Evolutionary conservation across 495 filamentous ascomycete genomes (phyloP).

Genomic region (Elasticomyces elasticus): DNA sequence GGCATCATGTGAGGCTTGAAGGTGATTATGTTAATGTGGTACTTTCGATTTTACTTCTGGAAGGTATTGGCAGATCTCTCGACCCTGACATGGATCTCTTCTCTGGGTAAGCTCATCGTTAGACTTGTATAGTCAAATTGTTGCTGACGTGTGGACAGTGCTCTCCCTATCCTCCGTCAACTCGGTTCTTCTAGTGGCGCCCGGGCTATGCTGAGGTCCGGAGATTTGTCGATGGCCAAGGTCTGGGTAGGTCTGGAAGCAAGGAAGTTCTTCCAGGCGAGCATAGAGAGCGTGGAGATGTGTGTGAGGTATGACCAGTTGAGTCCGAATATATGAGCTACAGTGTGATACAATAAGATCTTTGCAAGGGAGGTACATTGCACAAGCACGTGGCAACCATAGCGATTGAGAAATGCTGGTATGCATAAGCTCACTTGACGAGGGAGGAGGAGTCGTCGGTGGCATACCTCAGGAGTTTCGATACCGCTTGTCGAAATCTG

Average conservation of each 20-base stretch:
- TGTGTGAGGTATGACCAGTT: slow-evolving; percentile 39
- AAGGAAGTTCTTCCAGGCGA: slow-evolving; percentile 75
- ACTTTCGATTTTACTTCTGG: slow-evolving; percentile 82
- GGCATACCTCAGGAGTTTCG: too few relatives aligned
- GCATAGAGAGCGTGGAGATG: slow-evolving; percentile 65
- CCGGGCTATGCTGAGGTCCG: slow-evolving; percentile 43
- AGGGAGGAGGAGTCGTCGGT: too few relatives aligned
- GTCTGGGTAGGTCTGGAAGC: slow-evolving; percentile 91
- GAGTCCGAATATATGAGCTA: slow-evolving; percentile 32
- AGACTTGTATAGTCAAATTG: not conserved
- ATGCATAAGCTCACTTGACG: too few relatives aligned
- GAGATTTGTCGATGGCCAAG: slow-evolving; percentile 84
- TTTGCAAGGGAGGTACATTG: too few relatives aligned
- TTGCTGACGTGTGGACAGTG: slow-evolving; percentile 39
- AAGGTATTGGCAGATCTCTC: slow-evolving; percentile 83
- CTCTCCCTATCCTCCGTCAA: slow-evolving; percentile 82
- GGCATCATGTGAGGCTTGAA: slow-evolving; percentile 88
- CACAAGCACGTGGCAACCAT: too few relatives aligned
- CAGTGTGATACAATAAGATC: too few relatives aligned
- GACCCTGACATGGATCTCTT: slow-evolving; percentile 84
- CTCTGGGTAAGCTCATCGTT: slow-evolving; percentile 46
- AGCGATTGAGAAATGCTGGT: too few relatives aligned
- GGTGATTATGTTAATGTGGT: slow-evolving; percentile 99
- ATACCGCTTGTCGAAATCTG: too few relatives aligned
- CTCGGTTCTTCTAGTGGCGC: slow-evolving; percentile 68